phyloP scores from a whole-genome alignment of 805 yeast species.

The Hanseniaspora pseudoguilliermondii region DNA sequence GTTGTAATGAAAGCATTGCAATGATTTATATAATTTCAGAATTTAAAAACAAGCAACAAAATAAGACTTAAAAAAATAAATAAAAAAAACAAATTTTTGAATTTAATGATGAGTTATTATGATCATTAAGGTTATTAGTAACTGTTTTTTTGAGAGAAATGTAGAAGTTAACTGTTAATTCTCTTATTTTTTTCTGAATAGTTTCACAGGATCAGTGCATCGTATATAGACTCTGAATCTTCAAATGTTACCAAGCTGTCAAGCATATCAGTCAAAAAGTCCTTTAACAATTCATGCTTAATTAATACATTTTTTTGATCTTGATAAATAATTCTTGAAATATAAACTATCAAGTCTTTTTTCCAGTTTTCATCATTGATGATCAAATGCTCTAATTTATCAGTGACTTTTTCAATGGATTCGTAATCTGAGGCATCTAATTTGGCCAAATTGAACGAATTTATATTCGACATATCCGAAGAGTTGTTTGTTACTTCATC shows the following conservation, averaged over 20 bases:
- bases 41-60: neutral
- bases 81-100: neutral
- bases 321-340: slow-evolving; percentile 10
- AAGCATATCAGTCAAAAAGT: slow-evolving; percentile 5
- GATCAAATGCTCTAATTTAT: neutral
- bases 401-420: neutral
- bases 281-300: slow-evolving; percentile 4
- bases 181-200: too few relatives aligned
- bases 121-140: neutral
- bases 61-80: slow-evolving; percentile 2
- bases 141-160: neutral
- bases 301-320: slow-evolving; percentile 7
- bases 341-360: slow-evolving; percentile 9
- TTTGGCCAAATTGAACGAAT: neutral
- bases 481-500: neutral
- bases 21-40: neutral
- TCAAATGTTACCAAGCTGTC: slow-evolving; percentile 10
- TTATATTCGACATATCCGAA: neutral
- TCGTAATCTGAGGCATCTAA: neutral
- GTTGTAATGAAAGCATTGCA: neutral
- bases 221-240: slow-evolving; percentile 12
- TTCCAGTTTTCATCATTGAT: slow-evolving; percentile 12
- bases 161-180: too few relatives aligned
- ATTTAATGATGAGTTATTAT: neutral
- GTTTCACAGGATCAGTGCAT: slow-evolving; percentile 5